Conservation (phyloP, 768 basidiomycete genomes). For the Rhodocollybia butyracea region DNA sequence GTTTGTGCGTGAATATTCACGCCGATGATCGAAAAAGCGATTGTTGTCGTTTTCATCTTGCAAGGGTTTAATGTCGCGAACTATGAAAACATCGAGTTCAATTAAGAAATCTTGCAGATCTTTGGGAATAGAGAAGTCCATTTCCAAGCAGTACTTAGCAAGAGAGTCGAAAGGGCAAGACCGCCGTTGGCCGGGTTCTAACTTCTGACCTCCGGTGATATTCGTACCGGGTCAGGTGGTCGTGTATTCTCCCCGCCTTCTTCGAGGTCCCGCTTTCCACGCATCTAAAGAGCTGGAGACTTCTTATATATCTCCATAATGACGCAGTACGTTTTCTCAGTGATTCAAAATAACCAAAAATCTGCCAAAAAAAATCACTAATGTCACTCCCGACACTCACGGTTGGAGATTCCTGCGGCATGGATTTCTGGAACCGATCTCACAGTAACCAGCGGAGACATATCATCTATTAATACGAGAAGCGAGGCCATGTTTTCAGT, state of each 20-base stretch:
- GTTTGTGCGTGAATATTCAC: constrained; percentile 12
- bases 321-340: neutral
- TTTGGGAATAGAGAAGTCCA: neutral
- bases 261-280: neutral
- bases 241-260: neutral
- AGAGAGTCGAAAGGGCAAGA: neutral
- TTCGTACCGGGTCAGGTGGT: neutral
- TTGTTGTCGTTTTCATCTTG: constrained; percentile 11
- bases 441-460: neutral
- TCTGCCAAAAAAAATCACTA: neutral
- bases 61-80: constrained; percentile 9
- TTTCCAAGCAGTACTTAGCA: neutral
- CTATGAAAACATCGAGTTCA: constrained; percentile 11
- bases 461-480: too few relatives aligned
- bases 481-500: too few relatives aligned
- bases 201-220: neutral
- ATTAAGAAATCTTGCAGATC: neutral
- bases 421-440: neutral
- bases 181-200: neutral
- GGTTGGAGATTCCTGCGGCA: neutral
- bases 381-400: neutral
- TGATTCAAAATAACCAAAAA: neutral
- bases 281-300: neutral
- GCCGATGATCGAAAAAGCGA: constrained; percentile 13
- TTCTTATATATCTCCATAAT: neutral